Base-by-base conservation (phyloP, 345 rosid genomes). In the Streptanthus diversifolius region DNA sequence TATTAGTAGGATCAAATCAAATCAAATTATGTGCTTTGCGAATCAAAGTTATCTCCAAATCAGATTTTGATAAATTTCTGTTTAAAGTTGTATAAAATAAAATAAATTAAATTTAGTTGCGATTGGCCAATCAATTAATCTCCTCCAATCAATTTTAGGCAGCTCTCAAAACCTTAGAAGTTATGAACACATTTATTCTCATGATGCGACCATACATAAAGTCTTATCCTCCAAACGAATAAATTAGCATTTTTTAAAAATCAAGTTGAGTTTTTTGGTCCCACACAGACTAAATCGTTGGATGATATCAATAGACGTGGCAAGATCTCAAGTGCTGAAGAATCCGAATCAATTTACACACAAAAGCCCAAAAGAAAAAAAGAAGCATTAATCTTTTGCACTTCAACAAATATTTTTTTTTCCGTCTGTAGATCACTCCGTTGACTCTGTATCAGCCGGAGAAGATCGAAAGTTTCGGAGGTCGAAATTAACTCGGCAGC, bases 281-380 rank as follows among this genome's bases (percentile, higher is more conserved):
- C 79, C 68, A 67, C 78, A 7, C 5, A 12, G 4, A 0, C 0
- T 3, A 27, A 18, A 39, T 58, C 68, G 30, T 45, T 68, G 74
- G 68, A 30, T 59, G 14, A 5, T 4, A 59, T 67, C 3, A 0
- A 5, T 51, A 30, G 69, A 75, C 79, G 79, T 75, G 79, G 40
- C 47, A 3, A 30, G 0, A 67, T 67, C 47, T 29, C 8, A 49
- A 59, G 32, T 7, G 18, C 8, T 30, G 17, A 54, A 30, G 74
- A 68, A 75, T 75, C 69, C 24, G 69, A 67, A 75, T 68, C 68
- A 21, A 30, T 29, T 66, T 48, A n/a, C n/a, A n/a, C 63, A 37
- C 63, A 56, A 51, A 64, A 19, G 3, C 30, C 43, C 8, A 5
- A 17, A 5, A 52, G 17, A 33, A 13, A 3, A 37, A 25, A 39